Base-by-base conservation (phyloP, 495 filamentous ascomycete genomes). In the Hyaloscypha finlandica region DNA sequence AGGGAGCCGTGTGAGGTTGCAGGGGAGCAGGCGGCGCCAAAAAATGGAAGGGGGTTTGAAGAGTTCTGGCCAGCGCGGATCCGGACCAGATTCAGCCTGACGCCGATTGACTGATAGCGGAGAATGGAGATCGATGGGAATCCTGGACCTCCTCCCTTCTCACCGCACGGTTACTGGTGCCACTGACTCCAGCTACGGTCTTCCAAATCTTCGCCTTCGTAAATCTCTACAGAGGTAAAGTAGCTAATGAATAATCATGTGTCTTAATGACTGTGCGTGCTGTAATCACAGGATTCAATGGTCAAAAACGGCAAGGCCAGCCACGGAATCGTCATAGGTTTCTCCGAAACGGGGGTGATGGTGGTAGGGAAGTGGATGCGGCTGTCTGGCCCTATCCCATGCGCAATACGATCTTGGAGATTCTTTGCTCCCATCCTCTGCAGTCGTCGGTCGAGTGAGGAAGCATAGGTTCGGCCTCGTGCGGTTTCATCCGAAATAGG, bases 1-100 rank as follows among this genome's bases (percentile, higher is more conserved):
- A 56, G 29, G 29, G 9, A 56, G 22, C 9, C 20, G 53, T 25
- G 53, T 56, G 53, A 56, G 53, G 53, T 29, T 59, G 33, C 29
- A 59, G 56, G n/a, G 29, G 56, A 30, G 32, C 6, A 37, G n/a
- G 33, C 56, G 56, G 30, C 31, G 30, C 22, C 33, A 59, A 37
- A 25, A 33, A 59, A 59, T 59, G 32, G 56, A 25, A 14, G 29
- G 48, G 39, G 29, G n/a, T n/a, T 30, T 6, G 57, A 37, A 39
- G 37, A 25, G 52, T 68, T 63, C 66, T 37, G 60, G 59, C 66
- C 65, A 42, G 55, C 55, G 61, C 61, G 55, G 66, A 60, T 68
- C 66, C 33, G 32, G 30, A 37, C 61, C 66, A 59, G 8, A 62
- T 67, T 32, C 52, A 62, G 65, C 32, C 55, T 61, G 55, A 57